A percentile compares a stretch with the other conserved stretches of the same genome.
Evolutionary conservation across 108 stramenopile genomes (phyloP).

Genomic region (Chaetoceros muelleri): DNA sequence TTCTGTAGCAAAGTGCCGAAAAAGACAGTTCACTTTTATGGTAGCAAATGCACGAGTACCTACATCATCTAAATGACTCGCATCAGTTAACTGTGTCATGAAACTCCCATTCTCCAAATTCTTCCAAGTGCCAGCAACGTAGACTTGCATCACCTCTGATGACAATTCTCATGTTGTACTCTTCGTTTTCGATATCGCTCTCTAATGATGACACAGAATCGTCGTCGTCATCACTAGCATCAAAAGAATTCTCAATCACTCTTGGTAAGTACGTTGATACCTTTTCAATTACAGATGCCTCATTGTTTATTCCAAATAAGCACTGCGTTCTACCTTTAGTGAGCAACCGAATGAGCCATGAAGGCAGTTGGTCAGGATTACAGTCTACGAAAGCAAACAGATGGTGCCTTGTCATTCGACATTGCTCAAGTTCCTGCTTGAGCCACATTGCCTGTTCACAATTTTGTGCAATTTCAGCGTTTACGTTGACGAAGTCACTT

Average conservation of each 20-base stretch:
- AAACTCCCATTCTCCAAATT: not conserved
- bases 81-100: too few relatives aligned
- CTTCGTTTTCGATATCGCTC: not conserved
- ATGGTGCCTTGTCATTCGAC: conserved; percentile 60
- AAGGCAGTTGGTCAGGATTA: conserved; percentile 36
- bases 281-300: not conserved
- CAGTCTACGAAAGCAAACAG: conserved; percentile 65
- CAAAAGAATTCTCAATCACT: not conserved
- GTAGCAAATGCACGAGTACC: too few relatives aligned
- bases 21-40: too few relatives aligned
- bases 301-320: conserved; percentile 22
- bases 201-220: not conserved
- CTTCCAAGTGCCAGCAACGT: not conserved
- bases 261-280: not conserved
- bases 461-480: not conserved
- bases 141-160: not conserved
- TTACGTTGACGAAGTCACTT: conserved; percentile 17
- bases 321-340: conserved; percentile 38
- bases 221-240: not conserved
- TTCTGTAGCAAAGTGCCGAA: too few relatives aligned
- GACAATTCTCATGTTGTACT: not conserved
- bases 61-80: too few relatives aligned
- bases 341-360: conserved; percentile 32
- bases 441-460: conserved; percentile 48
- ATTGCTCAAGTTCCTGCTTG: conserved; percentile 69